Percentiles rank a stretch among this genome's conserved stretches.
Evolutionary conservation across 2,329 filamentous ascomycete species (phyloP).

Genomic region (Aspergillus pseudoviridinutans): DNA sequence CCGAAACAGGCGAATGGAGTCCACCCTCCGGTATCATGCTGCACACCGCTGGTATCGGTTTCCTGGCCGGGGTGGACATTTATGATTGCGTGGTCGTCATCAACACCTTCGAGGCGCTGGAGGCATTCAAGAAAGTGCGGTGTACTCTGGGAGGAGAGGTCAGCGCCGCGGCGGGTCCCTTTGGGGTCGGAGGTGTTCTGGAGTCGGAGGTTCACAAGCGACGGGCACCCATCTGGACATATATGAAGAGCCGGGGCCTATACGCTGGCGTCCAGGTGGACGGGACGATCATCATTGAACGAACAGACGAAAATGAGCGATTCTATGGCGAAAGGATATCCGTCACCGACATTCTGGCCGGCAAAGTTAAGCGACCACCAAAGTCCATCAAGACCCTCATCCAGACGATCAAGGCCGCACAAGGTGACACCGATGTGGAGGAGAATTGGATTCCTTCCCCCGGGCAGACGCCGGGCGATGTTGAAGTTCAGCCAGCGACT

Average conservation of each 20-base stretch:
- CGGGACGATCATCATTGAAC: slow-evolving; percentile 79
- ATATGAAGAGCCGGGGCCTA: slow-evolving; percentile 84
- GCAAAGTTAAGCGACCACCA: slow-evolving; percentile 57
- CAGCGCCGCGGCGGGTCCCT: slow-evolving; percentile 70
- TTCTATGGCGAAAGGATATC: slow-evolving; percentile 71
- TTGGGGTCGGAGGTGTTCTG: slow-evolving; percentile 69
- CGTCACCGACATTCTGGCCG: slow-evolving; percentile 60
- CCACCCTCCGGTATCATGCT: slow-evolving; percentile 86
- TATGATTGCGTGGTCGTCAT: slow-evolving; percentile 95
- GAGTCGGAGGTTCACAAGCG: slow-evolving; percentile 66
- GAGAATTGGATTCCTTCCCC: slow-evolving; percentile 60
- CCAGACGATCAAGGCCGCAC: slow-evolving; percentile 82
- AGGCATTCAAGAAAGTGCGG: slow-evolving; percentile 74
- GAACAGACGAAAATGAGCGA: slow-evolving; percentile 79
- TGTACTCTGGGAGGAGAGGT: slow-evolving; percentile 81
- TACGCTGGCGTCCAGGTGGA: slow-evolving; percentile 85
- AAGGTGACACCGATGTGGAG: slow-evolving; percentile 76
- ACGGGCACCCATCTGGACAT: slow-evolving; percentile 72
- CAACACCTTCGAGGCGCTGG: slow-evolving; percentile 78
- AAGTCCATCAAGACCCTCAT: slow-evolving; percentile 59
- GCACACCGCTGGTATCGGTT: slow-evolving; percentile 83
- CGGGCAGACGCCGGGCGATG: slow-evolving; percentile 73
- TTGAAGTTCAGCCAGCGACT: slow-evolving; percentile 46
- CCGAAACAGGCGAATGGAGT: slow-evolving; percentile 81
- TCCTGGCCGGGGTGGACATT: slow-evolving; percentile 86